Conservation (phyloP, 192 early-diverging fungal genomes). For the Backusella parvicylindrica region DNA sequence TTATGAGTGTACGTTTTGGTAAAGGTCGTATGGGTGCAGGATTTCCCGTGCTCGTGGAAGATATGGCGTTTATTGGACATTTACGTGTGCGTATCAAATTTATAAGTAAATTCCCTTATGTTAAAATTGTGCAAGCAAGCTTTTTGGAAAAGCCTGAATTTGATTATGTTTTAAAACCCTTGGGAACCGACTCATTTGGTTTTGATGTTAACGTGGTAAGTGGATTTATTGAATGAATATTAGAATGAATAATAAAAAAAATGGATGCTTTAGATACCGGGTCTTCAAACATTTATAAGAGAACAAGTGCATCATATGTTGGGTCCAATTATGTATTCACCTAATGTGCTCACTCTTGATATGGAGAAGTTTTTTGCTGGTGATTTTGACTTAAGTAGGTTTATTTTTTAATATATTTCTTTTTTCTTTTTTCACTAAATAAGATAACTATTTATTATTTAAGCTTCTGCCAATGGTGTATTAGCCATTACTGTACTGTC, state of each 20-base stretch:
- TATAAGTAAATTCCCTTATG: slow-evolving; percentile 69
- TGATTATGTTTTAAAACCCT: slow-evolving; percentile 78
- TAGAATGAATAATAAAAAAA: not conserved
- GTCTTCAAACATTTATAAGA: slow-evolving; percentile 58
- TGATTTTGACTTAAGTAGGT: slow-evolving; percentile 32
- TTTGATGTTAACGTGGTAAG: slow-evolving; percentile 67
- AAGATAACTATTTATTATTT: not conserved
- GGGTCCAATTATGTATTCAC: slow-evolving; percentile 41
- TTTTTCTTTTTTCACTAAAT: not conserved
- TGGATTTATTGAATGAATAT: not conserved
- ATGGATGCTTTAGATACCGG: slow-evolving; percentile 46
- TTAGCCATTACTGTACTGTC: slow-evolving; percentile 27
- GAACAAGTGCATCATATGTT: slow-evolving; percentile 55
- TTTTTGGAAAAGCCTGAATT: slow-evolving; percentile 72
- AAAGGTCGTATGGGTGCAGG: slow-evolving; percentile 71
- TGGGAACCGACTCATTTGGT: slow-evolving; percentile 63
- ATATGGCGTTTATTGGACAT: slow-evolving; percentile 67
- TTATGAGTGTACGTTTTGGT: slow-evolving; percentile 72
- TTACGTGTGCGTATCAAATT: slow-evolving; percentile 69
- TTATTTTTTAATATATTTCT: not conserved
- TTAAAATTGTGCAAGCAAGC: slow-evolving; percentile 63
- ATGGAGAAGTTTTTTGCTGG: slow-evolving; percentile 24
- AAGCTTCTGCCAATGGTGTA: slow-evolving; percentile 31
- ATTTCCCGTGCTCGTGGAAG: slow-evolving; percentile 69
- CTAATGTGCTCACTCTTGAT: slow-evolving; percentile 34